Evolutionary conservation across 305 asterid species (phyloP).

Genomic region (Ajuga reptans): DNA sequence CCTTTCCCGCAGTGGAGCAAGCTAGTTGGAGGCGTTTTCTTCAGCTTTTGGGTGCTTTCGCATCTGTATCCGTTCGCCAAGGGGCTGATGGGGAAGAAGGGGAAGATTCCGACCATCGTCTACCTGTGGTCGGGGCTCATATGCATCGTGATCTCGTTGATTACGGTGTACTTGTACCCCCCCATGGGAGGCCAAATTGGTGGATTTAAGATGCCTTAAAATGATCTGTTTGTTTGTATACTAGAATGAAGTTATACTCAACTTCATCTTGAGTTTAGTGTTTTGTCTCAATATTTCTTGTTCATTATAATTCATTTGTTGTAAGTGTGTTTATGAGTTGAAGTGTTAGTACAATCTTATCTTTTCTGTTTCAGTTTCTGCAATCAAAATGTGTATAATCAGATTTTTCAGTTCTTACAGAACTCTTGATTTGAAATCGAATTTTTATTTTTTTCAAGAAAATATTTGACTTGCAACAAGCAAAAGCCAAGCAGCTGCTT

Average conservation of each 20-base stretch:
- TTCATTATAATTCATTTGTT: not conserved
- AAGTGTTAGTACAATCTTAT: too few relatives aligned
- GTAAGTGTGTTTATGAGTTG: too few relatives aligned
- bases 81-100: conserved; percentile 73
- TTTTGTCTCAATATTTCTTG: not conserved
- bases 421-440: too few relatives aligned
- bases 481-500: too few relatives aligned
- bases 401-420: too few relatives aligned
- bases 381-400: too few relatives aligned
- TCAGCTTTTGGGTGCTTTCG: conserved; percentile 90
- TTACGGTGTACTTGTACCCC: conserved; percentile 65
- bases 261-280: conserved; percentile 21
- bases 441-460: too few relatives aligned
- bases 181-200: conserved; percentile 39
- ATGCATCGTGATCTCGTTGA: conserved; percentile 64
- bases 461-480: too few relatives aligned
- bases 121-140: conserved; percentile 77
- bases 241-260: conserved; percentile 24
- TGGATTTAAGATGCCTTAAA: conserved; percentile 40
- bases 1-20: conserved; percentile 89
- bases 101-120: conserved; percentile 79
- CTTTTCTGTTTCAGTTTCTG: too few relatives aligned
- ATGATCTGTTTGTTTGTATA: not conserved
- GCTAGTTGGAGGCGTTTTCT: conserved; percentile 75
- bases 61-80: conserved; percentile 85